These are phyloP conservation scores for Phoma sp. DNA, from an alignment of 2,329 filamentous ascomycete genomes.

Conservation along the genomic window DNA sequence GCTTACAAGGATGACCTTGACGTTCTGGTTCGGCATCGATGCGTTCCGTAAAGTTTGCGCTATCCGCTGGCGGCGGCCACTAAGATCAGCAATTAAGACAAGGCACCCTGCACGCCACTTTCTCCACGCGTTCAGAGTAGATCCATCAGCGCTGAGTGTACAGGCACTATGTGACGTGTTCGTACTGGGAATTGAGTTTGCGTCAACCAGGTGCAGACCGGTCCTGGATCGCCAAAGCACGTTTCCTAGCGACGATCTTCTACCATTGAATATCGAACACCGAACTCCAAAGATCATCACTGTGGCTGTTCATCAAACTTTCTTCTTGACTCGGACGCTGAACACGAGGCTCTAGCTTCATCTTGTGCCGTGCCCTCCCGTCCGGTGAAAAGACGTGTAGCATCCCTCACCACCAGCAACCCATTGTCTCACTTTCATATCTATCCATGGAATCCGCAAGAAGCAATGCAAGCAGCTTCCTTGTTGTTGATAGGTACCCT, in stretches of 20 bases:
- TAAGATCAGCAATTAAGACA: constrained; percentile 5
- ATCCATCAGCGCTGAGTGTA: neutral
- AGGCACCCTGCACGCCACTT: neutral
- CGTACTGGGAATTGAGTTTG: neutral
- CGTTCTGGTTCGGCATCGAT: neutral
- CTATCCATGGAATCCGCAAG: neutral
- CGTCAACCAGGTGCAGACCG: neutral
- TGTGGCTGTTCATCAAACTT: constrained; percentile 8
- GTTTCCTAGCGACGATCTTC: neutral
- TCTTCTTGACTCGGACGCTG: constrained; percentile 2
- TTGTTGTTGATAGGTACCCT: neutral
- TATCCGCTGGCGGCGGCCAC: constrained; percentile 1
- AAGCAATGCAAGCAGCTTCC: constrained; percentile 1
- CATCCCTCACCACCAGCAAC: neutral
- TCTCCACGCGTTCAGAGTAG: neutral
- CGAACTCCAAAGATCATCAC: neutral
- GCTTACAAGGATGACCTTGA: neutral
- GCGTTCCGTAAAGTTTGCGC: neutral
- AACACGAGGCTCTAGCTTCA: constrained; percentile 7
- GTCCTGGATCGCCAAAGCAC: neutral
- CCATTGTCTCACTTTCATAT: neutral
- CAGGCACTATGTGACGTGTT: neutral
- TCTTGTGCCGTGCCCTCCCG: constrained; percentile 5
- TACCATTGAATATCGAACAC: neutral
- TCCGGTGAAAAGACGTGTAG: constrained; percentile 2